These are phyloP conservation scores for Nicotiana noctiflora DNA, from an alignment of 257 asterid species.

Conservation along the genomic window DNA sequence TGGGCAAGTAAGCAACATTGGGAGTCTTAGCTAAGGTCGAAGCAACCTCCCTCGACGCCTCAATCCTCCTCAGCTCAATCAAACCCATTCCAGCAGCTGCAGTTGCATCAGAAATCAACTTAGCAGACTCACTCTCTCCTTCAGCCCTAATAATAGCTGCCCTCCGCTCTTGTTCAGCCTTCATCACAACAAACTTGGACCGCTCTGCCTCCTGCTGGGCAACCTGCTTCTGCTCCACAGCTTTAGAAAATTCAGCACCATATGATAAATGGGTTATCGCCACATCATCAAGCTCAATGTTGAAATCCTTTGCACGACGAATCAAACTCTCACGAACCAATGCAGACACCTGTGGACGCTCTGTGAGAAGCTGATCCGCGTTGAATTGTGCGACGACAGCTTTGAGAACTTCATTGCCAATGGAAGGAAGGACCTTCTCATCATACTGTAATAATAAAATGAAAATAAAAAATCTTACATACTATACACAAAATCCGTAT, in stretches of 20 bases:
- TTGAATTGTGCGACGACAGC: constrained; percentile 94
- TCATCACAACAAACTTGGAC: constrained; percentile 82
- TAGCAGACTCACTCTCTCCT: constrained; percentile 50
- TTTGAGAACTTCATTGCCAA: constrained; percentile 92
- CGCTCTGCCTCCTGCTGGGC: constrained; percentile 99
- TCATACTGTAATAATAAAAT: constrained; percentile 39
- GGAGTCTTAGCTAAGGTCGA: constrained; percentile 30
- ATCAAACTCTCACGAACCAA: constrained; percentile 79
- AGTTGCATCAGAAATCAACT: constrained; percentile 41
- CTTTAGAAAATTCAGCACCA: constrained; percentile 83
- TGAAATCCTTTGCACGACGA: constrained; percentile 81
- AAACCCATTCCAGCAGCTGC: constrained; percentile 37
- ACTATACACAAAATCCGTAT: not conserved
- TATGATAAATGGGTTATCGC: constrained; percentile 88
- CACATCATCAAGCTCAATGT: constrained; percentile 81
- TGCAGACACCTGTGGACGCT: constrained; percentile 91
- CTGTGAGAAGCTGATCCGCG: constrained; percentile 92
- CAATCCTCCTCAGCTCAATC: constrained; percentile 36
- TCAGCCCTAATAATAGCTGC: constrained; percentile 38
- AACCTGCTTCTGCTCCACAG: constrained; percentile 98
- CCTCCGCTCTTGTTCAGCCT: constrained; percentile 58
- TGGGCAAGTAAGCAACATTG: constrained; percentile 33
- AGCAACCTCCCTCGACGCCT: constrained; percentile 26
- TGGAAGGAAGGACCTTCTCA: constrained; percentile 90
- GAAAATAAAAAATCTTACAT: not conserved